phyloP scores from a whole-genome alignment of 768 basidiomycete species.

The Clavulina sp. region DNA sequence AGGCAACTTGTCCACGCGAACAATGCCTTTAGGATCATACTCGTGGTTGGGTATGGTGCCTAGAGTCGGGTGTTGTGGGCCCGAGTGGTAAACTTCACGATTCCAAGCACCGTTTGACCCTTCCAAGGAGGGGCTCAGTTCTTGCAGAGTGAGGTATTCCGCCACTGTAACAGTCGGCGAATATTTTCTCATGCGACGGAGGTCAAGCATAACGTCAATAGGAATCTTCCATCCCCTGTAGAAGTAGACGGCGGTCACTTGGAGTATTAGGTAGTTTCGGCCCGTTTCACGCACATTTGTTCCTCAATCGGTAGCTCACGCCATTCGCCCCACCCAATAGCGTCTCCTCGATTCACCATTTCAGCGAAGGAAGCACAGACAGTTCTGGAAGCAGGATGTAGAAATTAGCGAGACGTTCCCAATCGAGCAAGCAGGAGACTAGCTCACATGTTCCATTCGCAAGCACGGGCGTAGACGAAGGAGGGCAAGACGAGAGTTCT shows the following conservation, averaged over 20 bases:
- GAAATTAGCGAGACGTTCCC: background rate
- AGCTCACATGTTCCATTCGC: conserved; percentile 25
- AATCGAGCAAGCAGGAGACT: background rate
- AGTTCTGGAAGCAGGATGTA: background rate
- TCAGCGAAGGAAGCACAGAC: conserved; percentile 26
- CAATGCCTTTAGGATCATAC: conserved; percentile 23
- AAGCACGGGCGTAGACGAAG: conserved; percentile 29
- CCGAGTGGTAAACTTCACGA: conserved; percentile 18
- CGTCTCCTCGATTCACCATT: conserved; percentile 31
- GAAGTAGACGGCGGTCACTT: background rate
- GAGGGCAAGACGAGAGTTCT: conserved; percentile 29
- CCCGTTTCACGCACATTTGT: conserved; percentile 17
- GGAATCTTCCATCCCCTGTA: conserved; percentile 23
- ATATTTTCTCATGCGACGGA: conserved; percentile 23
- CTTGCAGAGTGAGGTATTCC: conserved; percentile 28
- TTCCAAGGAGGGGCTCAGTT: conserved; percentile 20
- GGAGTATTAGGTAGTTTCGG: conserved; percentile 10
- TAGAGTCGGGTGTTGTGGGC: conserved; percentile 16
- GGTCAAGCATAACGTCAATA: conserved; percentile 25
- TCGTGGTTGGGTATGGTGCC: conserved; percentile 24
- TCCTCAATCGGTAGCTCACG: conserved; percentile 19
- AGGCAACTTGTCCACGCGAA: conserved; percentile 24
- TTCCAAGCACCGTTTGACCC: conserved; percentile 25
- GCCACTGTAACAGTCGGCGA: conserved; percentile 26
- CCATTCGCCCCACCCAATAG: conserved; percentile 26